Conservation (phyloP, 345 rosid species). For the Eucalyptus microcorys region DNA sequence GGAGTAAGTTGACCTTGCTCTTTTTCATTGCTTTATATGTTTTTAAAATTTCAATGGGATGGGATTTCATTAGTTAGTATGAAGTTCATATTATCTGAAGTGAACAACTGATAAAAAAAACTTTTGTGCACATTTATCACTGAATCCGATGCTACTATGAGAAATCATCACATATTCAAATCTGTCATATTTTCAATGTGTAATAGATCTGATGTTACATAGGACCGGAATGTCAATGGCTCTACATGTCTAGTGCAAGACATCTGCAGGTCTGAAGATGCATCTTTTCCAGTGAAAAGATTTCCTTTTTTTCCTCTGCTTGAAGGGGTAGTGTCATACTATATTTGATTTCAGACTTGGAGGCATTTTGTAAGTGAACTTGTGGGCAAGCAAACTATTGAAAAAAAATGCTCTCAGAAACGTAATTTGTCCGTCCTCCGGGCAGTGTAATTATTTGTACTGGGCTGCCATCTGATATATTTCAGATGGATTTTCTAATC, state of each 20-base stretch:
- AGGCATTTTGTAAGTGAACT: background rate
- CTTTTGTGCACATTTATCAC: background rate
- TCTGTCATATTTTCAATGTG: background rate
- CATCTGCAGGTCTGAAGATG: background rate
- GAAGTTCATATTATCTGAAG: background rate
- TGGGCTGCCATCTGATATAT: background rate
- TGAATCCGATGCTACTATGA: background rate
- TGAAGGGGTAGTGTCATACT: background rate
- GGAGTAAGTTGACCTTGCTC: slow-evolving; percentile 44
- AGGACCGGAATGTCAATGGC: background rate
- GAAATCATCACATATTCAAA: background rate
- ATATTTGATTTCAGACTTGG: background rate
- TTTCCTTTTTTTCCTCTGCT: background rate
- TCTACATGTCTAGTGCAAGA: background rate
- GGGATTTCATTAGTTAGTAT: background rate
- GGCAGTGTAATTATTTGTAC: background rate
- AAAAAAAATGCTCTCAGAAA: background rate
- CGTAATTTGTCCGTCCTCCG: background rate
- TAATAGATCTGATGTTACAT: background rate
- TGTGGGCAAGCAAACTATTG: background rate
- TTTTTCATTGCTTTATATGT: background rate
- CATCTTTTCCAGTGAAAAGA: background rate
- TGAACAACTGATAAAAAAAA: background rate
- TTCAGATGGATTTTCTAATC: background rate
- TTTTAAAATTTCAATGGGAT: background rate